A percentile compares a stretch with the other conserved stretches of the same genome.
phyloP scores from a whole-genome alignment of 1,284 basidiomycete genomes.

The Pascua sp. region DNA sequence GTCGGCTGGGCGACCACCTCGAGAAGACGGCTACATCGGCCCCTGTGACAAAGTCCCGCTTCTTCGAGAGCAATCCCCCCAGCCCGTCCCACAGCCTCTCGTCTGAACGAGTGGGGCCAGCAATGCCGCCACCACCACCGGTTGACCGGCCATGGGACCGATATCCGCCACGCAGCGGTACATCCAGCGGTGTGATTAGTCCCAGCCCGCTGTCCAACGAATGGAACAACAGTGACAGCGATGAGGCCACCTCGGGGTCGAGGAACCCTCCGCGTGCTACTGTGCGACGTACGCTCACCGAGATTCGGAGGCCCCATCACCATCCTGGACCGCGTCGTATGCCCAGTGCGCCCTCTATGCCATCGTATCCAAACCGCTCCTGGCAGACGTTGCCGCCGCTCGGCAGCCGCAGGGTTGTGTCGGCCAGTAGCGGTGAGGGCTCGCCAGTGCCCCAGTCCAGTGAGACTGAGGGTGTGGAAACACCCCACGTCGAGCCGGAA shows the following conservation, averaged over 20 bases:
- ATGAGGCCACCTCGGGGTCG: background rate
- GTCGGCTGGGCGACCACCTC: constrained; percentile 15
- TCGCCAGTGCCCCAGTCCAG: too few relatives aligned
- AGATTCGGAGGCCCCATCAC: constrained; percentile 1
- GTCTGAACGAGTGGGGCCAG: background rate
- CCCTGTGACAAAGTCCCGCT: constrained; percentile 37
- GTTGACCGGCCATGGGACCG: constrained; percentile 10
- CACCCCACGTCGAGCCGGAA: too few relatives aligned
- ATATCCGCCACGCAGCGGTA: constrained; percentile 22
- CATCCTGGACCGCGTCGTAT: constrained; percentile 11
- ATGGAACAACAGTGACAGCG: constrained; percentile 28
- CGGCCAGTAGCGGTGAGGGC: too few relatives aligned
- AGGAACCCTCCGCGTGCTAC: background rate
- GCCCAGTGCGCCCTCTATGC: constrained; percentile 14
- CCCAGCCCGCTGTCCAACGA: constrained; percentile 45
- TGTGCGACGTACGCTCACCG: constrained; percentile 16
- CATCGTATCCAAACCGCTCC: background rate
- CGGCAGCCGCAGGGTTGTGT: too few relatives aligned
- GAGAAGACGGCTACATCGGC: constrained; percentile 24
- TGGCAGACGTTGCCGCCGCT: too few relatives aligned
- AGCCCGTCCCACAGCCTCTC: constrained; percentile 2
- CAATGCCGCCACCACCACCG: background rate
- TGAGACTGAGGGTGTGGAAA: too few relatives aligned
- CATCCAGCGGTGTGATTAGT: constrained; percentile 34
- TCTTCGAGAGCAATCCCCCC: constrained; percentile 26